Evolutionary conservation across 2,329 filamentous ascomycete species (phyloP).

Genomic region (Sclerotinia minor): DNA sequence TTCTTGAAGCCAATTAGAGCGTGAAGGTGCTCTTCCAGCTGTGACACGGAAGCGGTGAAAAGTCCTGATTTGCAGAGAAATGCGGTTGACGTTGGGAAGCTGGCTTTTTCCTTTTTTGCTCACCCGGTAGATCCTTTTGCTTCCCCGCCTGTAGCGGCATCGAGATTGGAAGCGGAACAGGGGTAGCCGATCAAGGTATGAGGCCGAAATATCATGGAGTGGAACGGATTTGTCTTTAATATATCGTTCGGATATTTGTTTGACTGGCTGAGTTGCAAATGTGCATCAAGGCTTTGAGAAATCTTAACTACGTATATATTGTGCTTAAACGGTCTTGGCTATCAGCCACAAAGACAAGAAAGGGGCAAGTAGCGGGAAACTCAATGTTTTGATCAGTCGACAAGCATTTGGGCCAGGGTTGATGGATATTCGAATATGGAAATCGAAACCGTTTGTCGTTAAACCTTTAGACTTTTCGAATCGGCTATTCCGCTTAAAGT

Average conservation of each 20-base stretch:
- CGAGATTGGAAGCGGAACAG: slow-evolving; percentile 12
- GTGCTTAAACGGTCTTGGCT: slow-evolving; percentile 1
- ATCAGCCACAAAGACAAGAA: slow-evolving; percentile 7
- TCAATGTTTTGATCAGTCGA: not conserved
- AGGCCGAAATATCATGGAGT: slow-evolving; percentile 3
- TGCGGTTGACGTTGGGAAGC: slow-evolving; percentile 7
- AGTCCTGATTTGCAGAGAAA: not conserved
- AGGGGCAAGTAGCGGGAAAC: not conserved
- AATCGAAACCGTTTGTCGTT: slow-evolving; percentile 15
- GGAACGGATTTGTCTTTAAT: not conserved
- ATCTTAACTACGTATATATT: not conserved
- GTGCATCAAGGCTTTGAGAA: slow-evolving; percentile 6
- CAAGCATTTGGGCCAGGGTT: slow-evolving; percentile 5
- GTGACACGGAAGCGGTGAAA: slow-evolving; percentile 19
- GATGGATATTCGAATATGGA: not conserved
- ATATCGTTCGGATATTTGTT: slow-evolving; percentile 16
- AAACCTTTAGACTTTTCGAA: slow-evolving; percentile 13
- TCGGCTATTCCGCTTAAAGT: slow-evolving; percentile 19
- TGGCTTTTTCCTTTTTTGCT: slow-evolving; percentile 15
- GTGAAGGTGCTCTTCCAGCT: not conserved
- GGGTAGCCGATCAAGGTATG: slow-evolving; percentile 8
- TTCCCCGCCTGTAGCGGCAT: slow-evolving; percentile 21
- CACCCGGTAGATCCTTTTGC: slow-evolving; percentile 9
- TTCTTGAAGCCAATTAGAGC: not conserved
- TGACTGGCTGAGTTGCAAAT: slow-evolving; percentile 4